These are phyloP conservation scores for Phalaenopsis equestris DNA, from an alignment of 106 monocot genomes.

Conservation along the genomic window DNA sequence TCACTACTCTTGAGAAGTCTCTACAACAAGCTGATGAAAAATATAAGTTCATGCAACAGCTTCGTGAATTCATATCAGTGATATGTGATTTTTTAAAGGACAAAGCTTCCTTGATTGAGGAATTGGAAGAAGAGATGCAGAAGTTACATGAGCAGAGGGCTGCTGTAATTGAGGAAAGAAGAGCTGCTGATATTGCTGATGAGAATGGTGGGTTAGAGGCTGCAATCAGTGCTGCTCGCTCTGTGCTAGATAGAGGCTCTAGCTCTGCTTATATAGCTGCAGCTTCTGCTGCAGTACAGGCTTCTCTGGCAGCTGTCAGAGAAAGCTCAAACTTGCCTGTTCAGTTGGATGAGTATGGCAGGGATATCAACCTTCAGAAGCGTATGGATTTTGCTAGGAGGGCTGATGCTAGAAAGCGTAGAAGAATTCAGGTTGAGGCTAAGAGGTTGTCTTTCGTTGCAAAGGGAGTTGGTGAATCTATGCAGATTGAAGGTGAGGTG, in stretches of 20 bases:
- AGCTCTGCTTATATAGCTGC: constrained; percentile 42
- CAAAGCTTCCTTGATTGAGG: constrained; percentile 81
- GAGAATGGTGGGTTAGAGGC: constrained; percentile 50
- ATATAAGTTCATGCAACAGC: constrained; percentile 83
- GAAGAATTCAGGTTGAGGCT: constrained; percentile 41
- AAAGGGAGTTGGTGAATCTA: constrained; percentile 7
- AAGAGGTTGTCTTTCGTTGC: constrained; percentile 35
- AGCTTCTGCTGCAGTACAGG: constrained; percentile 59
- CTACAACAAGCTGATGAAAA: constrained; percentile 54
- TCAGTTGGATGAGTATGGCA: constrained; percentile 84
- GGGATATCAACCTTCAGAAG: constrained; percentile 68
- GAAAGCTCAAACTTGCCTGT: constrained; percentile 51
- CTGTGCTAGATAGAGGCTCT: constrained; percentile 57
- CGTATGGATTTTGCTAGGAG: constrained; percentile 56
- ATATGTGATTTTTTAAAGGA: constrained; percentile 86
- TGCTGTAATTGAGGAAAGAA: constrained; percentile 42
- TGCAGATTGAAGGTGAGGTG: constrained; percentile 55
- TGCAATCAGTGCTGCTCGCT: constrained; percentile 64
- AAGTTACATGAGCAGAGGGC: constrained; percentile 71
- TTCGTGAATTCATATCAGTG: constrained; percentile 72
- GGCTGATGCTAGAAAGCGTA: constrained; percentile 47
- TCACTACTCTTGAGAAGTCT: constrained; percentile 70
- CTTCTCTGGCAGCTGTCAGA: constrained; percentile 49
- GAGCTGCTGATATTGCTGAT: constrained; percentile 53
- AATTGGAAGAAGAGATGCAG: constrained; percentile 90